Conservation (phyloP, 23 red algal species). For the Agarophyton chilense region DNA sequence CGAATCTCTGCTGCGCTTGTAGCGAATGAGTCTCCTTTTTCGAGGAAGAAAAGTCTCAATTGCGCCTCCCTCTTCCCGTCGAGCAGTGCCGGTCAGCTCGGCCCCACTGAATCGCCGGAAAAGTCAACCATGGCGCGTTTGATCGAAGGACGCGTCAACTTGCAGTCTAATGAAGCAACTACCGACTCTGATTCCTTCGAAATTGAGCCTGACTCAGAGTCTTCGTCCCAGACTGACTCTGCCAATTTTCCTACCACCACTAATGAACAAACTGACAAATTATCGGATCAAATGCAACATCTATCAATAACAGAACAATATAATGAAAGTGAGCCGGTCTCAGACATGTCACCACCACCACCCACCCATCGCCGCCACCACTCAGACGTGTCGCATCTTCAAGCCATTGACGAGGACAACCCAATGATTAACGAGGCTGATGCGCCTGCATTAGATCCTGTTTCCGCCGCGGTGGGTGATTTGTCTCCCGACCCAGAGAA, state of each 20-base stretch:
- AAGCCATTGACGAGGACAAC: neutral
- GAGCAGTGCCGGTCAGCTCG: slow-evolving; percentile 48
- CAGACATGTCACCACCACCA: neutral
- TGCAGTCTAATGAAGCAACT: neutral
- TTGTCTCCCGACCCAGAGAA: neutral
- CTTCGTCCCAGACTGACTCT: neutral
- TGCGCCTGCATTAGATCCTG: neutral
- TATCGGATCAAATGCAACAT: neutral
- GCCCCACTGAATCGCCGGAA: neutral
- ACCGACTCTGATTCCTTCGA: neutral
- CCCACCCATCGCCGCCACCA: neutral
- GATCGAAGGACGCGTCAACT: slow-evolving; percentile 1
- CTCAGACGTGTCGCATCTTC: neutral
- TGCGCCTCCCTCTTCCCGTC: slow-evolving; percentile 53
- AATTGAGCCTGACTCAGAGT: neutral
- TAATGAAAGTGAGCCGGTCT: neutral
- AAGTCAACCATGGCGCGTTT: neutral
- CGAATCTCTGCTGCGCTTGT: slow-evolving; percentile 54
- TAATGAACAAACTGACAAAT: neutral
- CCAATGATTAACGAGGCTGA: neutral
- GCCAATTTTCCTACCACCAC: neutral
- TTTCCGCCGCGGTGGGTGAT: neutral
- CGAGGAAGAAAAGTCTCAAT: neutral
- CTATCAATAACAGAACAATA: neutral
- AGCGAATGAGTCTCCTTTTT: slow-evolving; percentile 63